These are phyloP conservation scores for Emericellopsis cladophorae DNA, from an alignment of 2,329 filamentous ascomycete species.

Conservation along the genomic window DNA sequence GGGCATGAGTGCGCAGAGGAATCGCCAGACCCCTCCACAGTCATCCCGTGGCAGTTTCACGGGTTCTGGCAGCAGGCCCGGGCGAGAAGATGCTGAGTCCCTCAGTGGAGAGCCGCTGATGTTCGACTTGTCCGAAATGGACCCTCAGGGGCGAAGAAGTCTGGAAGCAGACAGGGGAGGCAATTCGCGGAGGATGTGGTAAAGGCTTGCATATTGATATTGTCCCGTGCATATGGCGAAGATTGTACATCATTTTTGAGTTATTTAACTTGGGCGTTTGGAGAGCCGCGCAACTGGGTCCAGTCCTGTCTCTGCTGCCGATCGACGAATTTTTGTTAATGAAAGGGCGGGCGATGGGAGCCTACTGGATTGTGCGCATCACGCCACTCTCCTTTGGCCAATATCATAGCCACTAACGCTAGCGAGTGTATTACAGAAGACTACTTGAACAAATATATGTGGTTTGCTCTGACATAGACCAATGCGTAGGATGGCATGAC, in stretches of 20 bases:
- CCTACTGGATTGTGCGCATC: too few relatives aligned
- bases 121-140: constrained; percentile 63
- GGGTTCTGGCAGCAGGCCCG: constrained; percentile 23
- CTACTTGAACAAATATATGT: too few relatives aligned
- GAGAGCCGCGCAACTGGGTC: too few relatives aligned
- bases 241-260: neutral
- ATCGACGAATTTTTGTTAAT: too few relatives aligned
- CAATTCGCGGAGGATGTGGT: constrained; percentile 22
- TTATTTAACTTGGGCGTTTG: too few relatives aligned
- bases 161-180: constrained; percentile 38
- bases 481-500: too few relatives aligned
- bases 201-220: constrained; percentile 1
- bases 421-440: too few relatives aligned
- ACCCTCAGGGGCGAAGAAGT: constrained; percentile 43
- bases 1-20: constrained; percentile 20
- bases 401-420: too few relatives aligned
- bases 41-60: constrained; percentile 32
- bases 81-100: constrained; percentile 32
- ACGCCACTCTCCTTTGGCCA: too few relatives aligned
- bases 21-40: constrained; percentile 28
- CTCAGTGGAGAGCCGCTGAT: constrained; percentile 56
- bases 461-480: too few relatives aligned
- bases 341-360: too few relatives aligned
- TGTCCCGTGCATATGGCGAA: neutral
- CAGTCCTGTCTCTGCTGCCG: too few relatives aligned